Conservation (phyloP, 495 filamentous ascomycete species). For the Podospora pseudopauciseta region DNA sequence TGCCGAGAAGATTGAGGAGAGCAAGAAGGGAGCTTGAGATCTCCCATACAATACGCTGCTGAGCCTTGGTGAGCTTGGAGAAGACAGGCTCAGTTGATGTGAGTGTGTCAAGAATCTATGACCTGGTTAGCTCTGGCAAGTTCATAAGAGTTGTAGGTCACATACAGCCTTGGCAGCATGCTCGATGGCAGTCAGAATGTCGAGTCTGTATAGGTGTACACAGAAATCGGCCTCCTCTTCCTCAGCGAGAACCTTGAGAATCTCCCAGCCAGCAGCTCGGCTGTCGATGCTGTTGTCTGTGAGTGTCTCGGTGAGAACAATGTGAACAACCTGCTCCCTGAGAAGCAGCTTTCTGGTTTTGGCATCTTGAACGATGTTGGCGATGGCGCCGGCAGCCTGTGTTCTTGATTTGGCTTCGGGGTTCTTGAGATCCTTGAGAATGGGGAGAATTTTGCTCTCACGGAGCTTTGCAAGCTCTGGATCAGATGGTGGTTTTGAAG, state of each 20-base stretch:
- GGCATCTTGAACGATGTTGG: slow-evolving; percentile 56
- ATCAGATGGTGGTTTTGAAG: slow-evolving; percentile 51
- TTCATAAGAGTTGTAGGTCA: not conserved
- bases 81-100: slow-evolving; percentile 36
- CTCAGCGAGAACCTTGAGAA: slow-evolving; percentile 53
- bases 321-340: slow-evolving; percentile 57
- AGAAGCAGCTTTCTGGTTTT: slow-evolving; percentile 57
- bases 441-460: slow-evolving; percentile 54
- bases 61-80: slow-evolving; percentile 43
- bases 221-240: slow-evolving; percentile 60
- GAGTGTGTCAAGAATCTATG: slow-evolving; percentile 44
- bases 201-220: slow-evolving; percentile 56
- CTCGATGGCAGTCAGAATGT: slow-evolving; percentile 53
- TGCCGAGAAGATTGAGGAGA: slow-evolving; percentile 44
- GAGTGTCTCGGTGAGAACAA: slow-evolving; percentile 57
- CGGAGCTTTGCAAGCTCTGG: slow-evolving; percentile 54
- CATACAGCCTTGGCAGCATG: slow-evolving; percentile 50
- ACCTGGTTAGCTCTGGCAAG: slow-evolving; percentile 15
- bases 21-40: slow-evolving; percentile 45
- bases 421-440: slow-evolving; percentile 54
- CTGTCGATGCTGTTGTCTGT: slow-evolving; percentile 56
- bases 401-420: slow-evolving; percentile 51
- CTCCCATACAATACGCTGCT: slow-evolving; percentile 48
- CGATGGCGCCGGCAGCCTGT: slow-evolving; percentile 50
- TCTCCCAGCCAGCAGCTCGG: slow-evolving; percentile 57